These are phyloP conservation scores for Calonectria leucothoes DNA, from an alignment of 2,329 filamentous ascomycete species.

Conservation along the genomic window DNA sequence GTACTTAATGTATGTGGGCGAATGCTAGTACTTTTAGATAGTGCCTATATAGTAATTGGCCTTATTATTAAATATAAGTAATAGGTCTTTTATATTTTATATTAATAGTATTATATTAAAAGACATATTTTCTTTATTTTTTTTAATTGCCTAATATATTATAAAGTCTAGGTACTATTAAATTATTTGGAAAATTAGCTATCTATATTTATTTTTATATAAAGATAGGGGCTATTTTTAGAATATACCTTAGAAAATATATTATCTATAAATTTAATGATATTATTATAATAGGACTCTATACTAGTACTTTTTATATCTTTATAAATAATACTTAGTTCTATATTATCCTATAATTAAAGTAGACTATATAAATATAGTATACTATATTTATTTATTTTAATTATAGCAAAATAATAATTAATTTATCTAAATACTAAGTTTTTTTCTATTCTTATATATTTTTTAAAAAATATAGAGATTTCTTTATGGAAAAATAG, in stretches of 20 bases:
- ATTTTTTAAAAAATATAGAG: background rate
- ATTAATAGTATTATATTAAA: background rate
- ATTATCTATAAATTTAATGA: slow-evolving; percentile 2
- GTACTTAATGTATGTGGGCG: slow-evolving; percentile 8
- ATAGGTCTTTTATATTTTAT: background rate
- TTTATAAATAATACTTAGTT: background rate
- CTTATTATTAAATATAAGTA: slow-evolving; percentile 5
- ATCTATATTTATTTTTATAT: background rate
- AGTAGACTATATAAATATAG: background rate
- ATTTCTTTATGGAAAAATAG: slow-evolving; percentile 12
- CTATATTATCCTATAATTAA: slow-evolving; percentile 1
- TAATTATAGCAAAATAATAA: background rate
- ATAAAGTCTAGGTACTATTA: too few relatives aligned
- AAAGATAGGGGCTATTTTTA: background rate
- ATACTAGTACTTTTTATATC: background rate
- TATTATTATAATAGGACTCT: background rate
- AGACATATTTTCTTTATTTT: background rate
- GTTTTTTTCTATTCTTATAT: background rate
- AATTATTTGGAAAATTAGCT: too few relatives aligned
- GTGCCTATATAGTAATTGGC: slow-evolving; percentile 6
- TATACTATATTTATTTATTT: background rate
- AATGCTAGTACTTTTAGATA: background rate
- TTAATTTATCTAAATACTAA: background rate
- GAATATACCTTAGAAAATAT: slow-evolving; percentile 11
- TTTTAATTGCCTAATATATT: too few relatives aligned